phyloP scores from a whole-genome alignment of 1,284 basidiomycete species.

The Pterulicium gracile region DNA sequence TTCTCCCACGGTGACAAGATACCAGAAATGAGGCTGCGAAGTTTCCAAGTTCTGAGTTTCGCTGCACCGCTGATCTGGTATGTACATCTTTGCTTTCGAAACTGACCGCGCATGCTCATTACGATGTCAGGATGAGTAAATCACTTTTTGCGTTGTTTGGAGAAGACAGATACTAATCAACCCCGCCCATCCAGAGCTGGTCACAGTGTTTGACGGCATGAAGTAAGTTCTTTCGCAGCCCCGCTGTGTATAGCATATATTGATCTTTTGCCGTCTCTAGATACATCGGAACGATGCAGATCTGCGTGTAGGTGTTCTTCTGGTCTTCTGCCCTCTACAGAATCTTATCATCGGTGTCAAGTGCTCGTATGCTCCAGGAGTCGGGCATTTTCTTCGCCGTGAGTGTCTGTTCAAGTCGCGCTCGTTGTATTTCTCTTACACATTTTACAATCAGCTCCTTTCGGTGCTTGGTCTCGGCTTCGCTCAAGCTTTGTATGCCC shows the following conservation, averaged over 20 bases:
- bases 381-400: conserved; percentile 45
- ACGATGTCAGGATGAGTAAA: conserved; percentile 67
- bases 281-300: conserved; percentile 79
- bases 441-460: conserved; percentile 39
- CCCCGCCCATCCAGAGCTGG: conserved; percentile 60
- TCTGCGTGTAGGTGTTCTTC: conserved; percentile 67
- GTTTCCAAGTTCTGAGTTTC: conserved; percentile 83
- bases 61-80: conserved; percentile 82
- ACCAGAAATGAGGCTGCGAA: conserved; percentile 44
- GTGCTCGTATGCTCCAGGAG: conserved; percentile 80
- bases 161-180: no score
- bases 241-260: no score
- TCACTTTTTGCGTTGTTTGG: no score
- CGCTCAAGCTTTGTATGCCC: conserved; percentile 75
- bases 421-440: conserved; percentile 6
- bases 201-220: conserved; percentile 74
- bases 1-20: conserved; percentile 26
- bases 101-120: conserved; percentile 5
- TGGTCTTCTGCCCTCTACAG: background rate
- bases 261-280: conserved; percentile 20
- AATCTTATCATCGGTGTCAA: background rate
- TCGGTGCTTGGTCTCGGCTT: conserved; percentile 81
- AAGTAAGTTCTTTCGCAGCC: conserved; percentile 38
- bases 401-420: conserved; percentile 1
- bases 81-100: conserved; percentile 15